Base-by-base conservation (phyloP, 108 stramenopile species). In the Tribonema minus region DNA sequence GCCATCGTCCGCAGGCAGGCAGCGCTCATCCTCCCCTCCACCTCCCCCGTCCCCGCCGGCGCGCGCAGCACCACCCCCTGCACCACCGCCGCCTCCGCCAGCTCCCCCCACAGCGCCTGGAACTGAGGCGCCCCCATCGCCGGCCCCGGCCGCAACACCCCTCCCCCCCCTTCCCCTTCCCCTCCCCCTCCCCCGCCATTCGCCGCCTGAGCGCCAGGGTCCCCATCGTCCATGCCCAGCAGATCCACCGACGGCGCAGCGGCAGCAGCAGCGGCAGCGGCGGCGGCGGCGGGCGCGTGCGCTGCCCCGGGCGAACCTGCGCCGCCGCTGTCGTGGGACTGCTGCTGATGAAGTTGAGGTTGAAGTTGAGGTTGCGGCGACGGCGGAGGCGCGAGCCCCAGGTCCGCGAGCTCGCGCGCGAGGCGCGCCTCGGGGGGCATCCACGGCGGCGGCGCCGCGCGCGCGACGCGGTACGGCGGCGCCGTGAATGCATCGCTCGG, bases 401-500 rank as follows among this genome's bases (percentile, higher is more conserved):
- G 65, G 64, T 76, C 65, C 2, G 64, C 46, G 20, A 76, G 64
- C 36, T 76, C 65, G 3, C 9, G 12, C 12, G 65, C 58, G 39
- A 40, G 35, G 3, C 54, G 58, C 28, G 54, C 58, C 0, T 29
- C 70, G 15, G 59, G 70, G 6, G 38, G 6, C 3, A 69, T n/a
- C 2, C 46, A 61, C 63, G 46, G 58, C 34, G 28, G 61, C 28
- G 61, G 61, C 26, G 64, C 20, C 29, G 23, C 28, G 20, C 20
- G 33, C 38, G 2, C 66, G 4, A 12, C 36, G 1, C 91, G 90
- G 70, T 88, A 91, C 59, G 92, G 88, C 64, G 92, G 91, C 3
- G 85, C 85, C 63, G 96, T 90, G 68, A 97, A 99, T 69, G 94
- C 91, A 29, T 92, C 91, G 31, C 89, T 87, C 46, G 90, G 89